Conservation (phyloP, 108 stramenopile genomes). For the Epithemia pelagica region DNA sequence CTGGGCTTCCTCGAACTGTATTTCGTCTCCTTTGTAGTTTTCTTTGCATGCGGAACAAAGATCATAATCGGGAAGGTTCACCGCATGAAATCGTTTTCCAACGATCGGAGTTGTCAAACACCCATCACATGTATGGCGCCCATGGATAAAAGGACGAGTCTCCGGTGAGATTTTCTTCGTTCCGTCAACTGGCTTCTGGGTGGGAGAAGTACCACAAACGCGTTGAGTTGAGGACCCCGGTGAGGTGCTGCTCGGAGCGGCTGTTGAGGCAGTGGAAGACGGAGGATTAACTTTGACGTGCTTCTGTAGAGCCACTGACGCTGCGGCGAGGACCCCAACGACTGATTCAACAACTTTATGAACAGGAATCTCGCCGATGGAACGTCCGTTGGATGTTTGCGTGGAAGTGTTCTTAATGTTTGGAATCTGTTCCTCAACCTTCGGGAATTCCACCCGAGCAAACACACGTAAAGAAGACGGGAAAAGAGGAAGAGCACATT, state of each 20-base stretch:
- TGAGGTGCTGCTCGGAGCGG: too few relatives aligned
- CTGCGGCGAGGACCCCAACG: neutral
- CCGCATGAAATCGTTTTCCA: conserved; percentile 73
- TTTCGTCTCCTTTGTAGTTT: conserved; percentile 63
- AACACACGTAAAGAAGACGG: neutral
- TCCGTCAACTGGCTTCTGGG: too few relatives aligned
- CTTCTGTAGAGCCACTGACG: neutral
- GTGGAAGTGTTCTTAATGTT: neutral
- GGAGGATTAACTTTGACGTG: neutral
- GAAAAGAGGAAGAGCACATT: neutral
- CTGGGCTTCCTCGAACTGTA: conserved; percentile 55
- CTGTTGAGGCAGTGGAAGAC: neutral
- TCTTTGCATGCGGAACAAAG: conserved; percentile 55
- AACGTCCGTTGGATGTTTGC: neutral
- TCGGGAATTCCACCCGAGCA: neutral
- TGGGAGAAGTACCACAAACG: too few relatives aligned
- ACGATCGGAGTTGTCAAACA: conserved; percentile 75
- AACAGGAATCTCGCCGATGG: neutral
- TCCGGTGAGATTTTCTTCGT: too few relatives aligned
- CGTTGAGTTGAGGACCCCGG: too few relatives aligned
- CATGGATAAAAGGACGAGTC: conserved; percentile 60
- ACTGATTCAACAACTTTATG: neutral
- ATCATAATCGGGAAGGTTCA: conserved; percentile 79
- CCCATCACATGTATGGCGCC: conserved; percentile 82
- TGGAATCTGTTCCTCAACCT: neutral